phyloP scores from a whole-genome alignment of 2,329 filamentous ascomycete genomes.

The Pseudocercospora crystallina region DNA sequence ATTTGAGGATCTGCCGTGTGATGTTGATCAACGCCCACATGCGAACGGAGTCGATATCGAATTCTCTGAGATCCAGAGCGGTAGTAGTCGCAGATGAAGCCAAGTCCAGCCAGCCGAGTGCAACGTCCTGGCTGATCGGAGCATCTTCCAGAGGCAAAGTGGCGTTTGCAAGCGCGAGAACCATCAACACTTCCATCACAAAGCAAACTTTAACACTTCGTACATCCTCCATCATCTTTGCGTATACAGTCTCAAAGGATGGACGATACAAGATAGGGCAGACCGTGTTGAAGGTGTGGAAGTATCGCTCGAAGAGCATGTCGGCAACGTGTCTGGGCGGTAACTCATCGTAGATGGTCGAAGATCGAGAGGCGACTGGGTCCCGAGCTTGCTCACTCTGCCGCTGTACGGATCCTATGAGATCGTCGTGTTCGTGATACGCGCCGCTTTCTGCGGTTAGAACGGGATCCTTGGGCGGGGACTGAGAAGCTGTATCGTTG shows the following conservation, averaged over 20 bases:
- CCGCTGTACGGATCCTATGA: no score
- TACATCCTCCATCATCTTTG: background rate
- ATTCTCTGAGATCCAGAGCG: background rate
- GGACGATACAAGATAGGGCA: background rate
- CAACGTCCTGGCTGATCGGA: background rate
- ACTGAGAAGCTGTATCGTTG: background rate
- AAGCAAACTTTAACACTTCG: constrained; percentile 1
- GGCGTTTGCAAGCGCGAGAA: background rate
- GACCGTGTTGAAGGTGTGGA: background rate
- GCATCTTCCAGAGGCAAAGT: background rate
- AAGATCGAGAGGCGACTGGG: background rate
- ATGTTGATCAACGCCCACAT: constrained; percentile 2
- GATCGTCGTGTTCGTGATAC: background rate
- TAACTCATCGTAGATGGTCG: background rate
- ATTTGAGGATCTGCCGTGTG: background rate
- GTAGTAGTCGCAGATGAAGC: background rate
- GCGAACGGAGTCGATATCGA: background rate
- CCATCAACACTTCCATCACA: constrained; percentile 1
- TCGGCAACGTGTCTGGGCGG: background rate
- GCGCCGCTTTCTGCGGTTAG: background rate
- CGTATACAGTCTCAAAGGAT: background rate
- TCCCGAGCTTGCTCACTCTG: no score
- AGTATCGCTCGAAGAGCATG: background rate
- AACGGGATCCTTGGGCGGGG: background rate
- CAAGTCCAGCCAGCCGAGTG: background rate